Conservation (phyloP, 2,329 filamentous ascomycete genomes). For the Microsporum canis region DNA sequence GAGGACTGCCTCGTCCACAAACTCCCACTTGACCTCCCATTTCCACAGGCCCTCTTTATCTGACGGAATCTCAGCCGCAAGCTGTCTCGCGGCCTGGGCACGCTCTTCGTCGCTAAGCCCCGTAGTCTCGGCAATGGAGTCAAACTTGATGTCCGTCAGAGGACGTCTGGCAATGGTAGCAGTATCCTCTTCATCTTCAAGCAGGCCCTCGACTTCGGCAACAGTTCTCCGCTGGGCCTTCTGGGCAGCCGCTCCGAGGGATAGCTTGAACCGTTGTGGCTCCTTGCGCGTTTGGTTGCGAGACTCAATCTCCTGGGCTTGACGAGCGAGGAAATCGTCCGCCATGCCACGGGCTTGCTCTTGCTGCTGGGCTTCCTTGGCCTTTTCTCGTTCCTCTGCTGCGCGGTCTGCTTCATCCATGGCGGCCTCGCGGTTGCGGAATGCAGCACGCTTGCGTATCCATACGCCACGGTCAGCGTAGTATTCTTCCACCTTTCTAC, state of each 20-base stretch:
- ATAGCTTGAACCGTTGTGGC: constrained; percentile 81
- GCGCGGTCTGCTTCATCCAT: constrained; percentile 74
- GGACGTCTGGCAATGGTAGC: constrained; percentile 58
- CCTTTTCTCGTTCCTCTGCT: constrained; percentile 63
- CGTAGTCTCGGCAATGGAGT: constrained; percentile 53
- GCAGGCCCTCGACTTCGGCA: constrained; percentile 82
- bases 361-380: constrained; percentile 56
- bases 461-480: constrained; percentile 78
- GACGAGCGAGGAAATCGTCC: constrained; percentile 78
- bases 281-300: constrained; percentile 35
- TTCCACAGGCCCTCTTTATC: constrained; percentile 78
- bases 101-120: constrained; percentile 78
- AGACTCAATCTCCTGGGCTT: constrained; percentile 60
- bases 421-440: constrained; percentile 60
- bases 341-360: constrained; percentile 76
- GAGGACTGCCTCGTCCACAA: constrained; percentile 68
- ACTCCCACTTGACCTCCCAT: constrained; percentile 91
- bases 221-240: constrained; percentile 65
- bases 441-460: constrained; percentile 66
- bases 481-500: constrained; percentile 63
- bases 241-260: constrained; percentile 77
- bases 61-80: constrained; percentile 82
- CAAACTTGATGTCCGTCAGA: constrained; percentile 73
- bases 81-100: constrained; percentile 63
- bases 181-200: constrained; percentile 90